Percentiles rank a stretch among this genome's conserved stretches.
Conservation (phyloP, 2,329 filamentous ascomycete species). For the Fusarium tjaetaba region DNA sequence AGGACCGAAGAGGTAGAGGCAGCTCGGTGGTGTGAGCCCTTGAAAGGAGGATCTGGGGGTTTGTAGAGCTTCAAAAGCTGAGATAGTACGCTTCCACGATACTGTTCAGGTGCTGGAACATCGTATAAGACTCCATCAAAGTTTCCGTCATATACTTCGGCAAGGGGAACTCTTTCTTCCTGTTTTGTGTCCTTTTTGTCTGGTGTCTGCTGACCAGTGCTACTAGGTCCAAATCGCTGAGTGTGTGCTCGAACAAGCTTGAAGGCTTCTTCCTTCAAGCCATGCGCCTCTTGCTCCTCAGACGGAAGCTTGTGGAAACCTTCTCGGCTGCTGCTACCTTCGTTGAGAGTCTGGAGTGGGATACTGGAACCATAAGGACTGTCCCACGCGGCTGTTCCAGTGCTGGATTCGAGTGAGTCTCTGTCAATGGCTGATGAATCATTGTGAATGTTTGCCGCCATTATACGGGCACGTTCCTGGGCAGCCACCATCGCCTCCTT, state of each 20-base stretch:
- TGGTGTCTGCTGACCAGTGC: slow-evolving; percentile 7
- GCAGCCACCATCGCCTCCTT: slow-evolving; percentile 52
- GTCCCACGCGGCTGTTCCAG: slow-evolving; percentile 44
- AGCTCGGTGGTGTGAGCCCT: slow-evolving; percentile 36
- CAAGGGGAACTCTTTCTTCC: slow-evolving; percentile 38
- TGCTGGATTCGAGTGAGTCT: slow-evolving; percentile 52
- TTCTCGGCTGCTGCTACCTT: slow-evolving; percentile 20
- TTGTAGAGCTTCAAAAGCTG: slow-evolving; percentile 60
- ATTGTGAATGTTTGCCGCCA: slow-evolving; percentile 53
- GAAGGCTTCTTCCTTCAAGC: slow-evolving; percentile 50
- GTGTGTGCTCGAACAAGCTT: slow-evolving; percentile 57
- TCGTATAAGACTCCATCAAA: slow-evolving; percentile 54
- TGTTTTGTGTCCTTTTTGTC: slow-evolving; percentile 19
- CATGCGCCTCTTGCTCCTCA: slow-evolving; percentile 11
- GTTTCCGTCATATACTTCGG: slow-evolving; percentile 52
- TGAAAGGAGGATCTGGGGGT: slow-evolving; percentile 44
- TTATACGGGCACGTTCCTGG: slow-evolving; percentile 54
- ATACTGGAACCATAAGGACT: slow-evolving; percentile 41
- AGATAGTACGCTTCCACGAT: slow-evolving; percentile 57
- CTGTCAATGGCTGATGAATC: slow-evolving; percentile 49
- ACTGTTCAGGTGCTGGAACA: slow-evolving; percentile 53
- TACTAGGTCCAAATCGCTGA: slow-evolving; percentile 34
- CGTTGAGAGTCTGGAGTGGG: slow-evolving; percentile 47
- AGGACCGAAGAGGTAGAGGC: slow-evolving; percentile 43
- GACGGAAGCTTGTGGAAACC: slow-evolving; percentile 31